phyloP scores from a whole-genome alignment of 495 filamentous ascomycete species.

The Aspergillus mulundensis region DNA sequence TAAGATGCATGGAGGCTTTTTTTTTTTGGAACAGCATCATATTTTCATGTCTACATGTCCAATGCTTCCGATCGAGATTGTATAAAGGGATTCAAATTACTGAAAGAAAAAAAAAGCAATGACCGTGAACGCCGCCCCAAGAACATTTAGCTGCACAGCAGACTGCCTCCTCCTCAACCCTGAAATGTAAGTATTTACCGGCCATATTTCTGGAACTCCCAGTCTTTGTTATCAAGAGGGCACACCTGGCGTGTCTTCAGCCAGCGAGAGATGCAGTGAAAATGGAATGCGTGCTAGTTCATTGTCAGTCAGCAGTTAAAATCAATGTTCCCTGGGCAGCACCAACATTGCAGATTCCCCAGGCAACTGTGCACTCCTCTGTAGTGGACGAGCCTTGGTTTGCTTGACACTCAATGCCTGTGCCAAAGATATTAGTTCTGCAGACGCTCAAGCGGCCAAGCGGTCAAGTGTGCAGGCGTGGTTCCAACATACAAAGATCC shows the following conservation, averaged over 20 bases:
- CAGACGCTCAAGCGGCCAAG: too few species aligned
- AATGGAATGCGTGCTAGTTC: constrained; percentile 93
- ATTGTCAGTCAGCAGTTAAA: neutral
- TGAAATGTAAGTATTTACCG: constrained; percentile 42
- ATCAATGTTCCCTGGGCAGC: neutral
- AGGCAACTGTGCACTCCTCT: constrained; percentile 97
- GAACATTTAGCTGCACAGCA: constrained; percentile 5
- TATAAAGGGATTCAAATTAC: neutral
- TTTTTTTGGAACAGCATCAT: neutral
- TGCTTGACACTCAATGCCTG: constrained; percentile 98
- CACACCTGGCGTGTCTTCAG: constrained; percentile 99
- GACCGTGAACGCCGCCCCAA: constrained; percentile 15
- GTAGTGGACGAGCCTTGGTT: constrained; percentile 97
- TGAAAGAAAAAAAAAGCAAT: constrained; percentile 4
- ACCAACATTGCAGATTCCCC: constrained; percentile 98
- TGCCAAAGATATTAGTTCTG: constrained; percentile 10
- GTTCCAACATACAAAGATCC: constrained; percentile 77
- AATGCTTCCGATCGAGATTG: neutral
- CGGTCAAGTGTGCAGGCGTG: neutral
- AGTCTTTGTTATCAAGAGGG: constrained; percentile 95
- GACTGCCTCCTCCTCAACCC: neutral
- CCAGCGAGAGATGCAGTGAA: constrained; percentile 99
- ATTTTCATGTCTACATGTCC: constrained; percentile 1
- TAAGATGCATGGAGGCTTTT: constrained; percentile 10
- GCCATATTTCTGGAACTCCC: constrained; percentile 99